phyloP scores from a whole-genome alignment of 768 basidiomycete genomes.

The Rossbeevera mucosa region DNA sequence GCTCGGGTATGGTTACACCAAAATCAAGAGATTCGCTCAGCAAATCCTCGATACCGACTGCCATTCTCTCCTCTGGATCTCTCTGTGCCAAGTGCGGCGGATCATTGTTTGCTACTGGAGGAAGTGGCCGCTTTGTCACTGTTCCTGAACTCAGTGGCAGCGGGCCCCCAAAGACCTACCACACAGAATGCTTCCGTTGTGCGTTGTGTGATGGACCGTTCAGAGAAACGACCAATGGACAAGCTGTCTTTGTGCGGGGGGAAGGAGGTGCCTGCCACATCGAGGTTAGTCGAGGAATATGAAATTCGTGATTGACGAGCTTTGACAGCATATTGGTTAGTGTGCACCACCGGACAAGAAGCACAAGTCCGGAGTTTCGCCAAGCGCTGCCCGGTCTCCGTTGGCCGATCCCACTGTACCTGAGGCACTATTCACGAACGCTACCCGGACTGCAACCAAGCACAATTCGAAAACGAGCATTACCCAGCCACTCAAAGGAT shows the following conservation, averaged over 20 bases:
- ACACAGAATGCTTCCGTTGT: conserved; percentile 74
- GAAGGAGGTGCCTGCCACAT: conserved; percentile 66
- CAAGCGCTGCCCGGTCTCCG: conserved; percentile 10
- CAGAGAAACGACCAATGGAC: conserved; percentile 54
- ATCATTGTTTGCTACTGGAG: conserved; percentile 52
- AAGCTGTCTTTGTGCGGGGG: conserved; percentile 67
- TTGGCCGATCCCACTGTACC: conserved; percentile 11
- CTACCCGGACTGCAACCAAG: conserved; percentile 10
- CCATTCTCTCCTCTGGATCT: conserved; percentile 36
- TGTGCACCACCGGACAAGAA: conserved; percentile 41
- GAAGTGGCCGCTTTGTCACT: conserved; percentile 65
- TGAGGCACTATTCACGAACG: conserved; percentile 18
- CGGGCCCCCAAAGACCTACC: conserved; percentile 57
- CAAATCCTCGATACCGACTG: conserved; percentile 27
- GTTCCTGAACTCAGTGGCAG: conserved; percentile 48
- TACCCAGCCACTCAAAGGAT: conserved; percentile 11
- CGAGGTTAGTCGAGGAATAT: conserved; percentile 34
- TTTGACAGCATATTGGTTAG: conserved; percentile 20
- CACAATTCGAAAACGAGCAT: conserved; percentile 1
- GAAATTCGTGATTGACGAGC: background rate
- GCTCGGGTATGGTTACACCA: conserved; percentile 27
- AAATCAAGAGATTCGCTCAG: conserved; percentile 23
- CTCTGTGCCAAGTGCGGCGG: conserved; percentile 58
- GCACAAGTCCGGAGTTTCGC: conserved; percentile 10
- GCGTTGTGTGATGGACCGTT: conserved; percentile 60